Evolutionary conservation across 441 rosid species (phyloP).

Genomic region (Cnidoscolus chayamansa): DNA sequence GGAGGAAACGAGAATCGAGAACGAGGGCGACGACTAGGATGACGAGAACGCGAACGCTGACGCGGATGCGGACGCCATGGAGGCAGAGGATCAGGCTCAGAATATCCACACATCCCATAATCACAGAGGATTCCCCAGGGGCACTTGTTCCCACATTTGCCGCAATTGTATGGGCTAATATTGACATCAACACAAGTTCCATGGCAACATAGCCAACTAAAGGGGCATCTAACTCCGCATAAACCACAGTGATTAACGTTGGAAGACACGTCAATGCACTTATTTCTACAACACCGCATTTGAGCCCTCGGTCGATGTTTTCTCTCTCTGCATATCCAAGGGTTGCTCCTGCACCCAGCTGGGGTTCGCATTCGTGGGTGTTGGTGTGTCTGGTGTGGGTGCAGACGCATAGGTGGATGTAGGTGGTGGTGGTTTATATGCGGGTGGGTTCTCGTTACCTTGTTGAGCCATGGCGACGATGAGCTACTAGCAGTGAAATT

Average conservation of each 20-base stretch:
- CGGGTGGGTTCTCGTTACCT: slow-evolving; percentile 14
- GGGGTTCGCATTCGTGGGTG: slow-evolving; percentile 5
- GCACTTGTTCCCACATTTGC: slow-evolving; percentile 45
- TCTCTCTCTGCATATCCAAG: slow-evolving; percentile 42
- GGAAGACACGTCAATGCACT: slow-evolving; percentile 44
- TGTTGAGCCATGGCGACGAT: slow-evolving; percentile 38
- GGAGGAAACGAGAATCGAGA: background rate
- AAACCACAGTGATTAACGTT: slow-evolving; percentile 46
- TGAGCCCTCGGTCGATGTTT: slow-evolving; percentile 23
- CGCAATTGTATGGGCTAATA: slow-evolving; percentile 35
- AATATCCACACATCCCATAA: slow-evolving; percentile 63
- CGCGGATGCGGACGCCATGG: slow-evolving; percentile 15
- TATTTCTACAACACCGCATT: slow-evolving; percentile 46
- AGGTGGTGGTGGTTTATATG: background rate
- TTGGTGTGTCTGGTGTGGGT: no score
- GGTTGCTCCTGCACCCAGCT: slow-evolving; percentile 36
- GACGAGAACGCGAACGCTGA: slow-evolving; percentile 12
- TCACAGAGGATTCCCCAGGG: slow-evolving; percentile 34
- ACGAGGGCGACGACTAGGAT: background rate
- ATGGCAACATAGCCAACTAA: slow-evolving; percentile 44
- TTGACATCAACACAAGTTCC: slow-evolving; percentile 41
- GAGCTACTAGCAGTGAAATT: slow-evolving; percentile 13
- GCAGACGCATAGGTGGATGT: background rate
- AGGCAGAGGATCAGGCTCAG: slow-evolving; percentile 18
- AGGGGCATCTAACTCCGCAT: slow-evolving; percentile 42